Base-by-base conservation (phyloP, 1,284 basidiomycete genomes). In the Cutaneotrichosporon cutaneum region DNA sequence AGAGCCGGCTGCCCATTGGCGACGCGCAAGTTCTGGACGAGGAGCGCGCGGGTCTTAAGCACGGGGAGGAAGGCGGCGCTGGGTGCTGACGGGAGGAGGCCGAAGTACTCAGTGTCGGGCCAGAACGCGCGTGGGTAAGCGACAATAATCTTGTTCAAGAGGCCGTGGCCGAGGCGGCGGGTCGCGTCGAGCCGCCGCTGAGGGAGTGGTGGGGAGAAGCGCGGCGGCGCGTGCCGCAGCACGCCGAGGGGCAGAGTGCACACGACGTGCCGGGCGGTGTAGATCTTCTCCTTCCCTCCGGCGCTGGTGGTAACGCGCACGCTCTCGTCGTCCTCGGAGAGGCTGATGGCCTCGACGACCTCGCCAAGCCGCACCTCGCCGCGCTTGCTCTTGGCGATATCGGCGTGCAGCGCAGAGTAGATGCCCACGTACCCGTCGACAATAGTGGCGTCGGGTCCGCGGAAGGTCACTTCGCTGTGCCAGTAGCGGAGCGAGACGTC, bases 391-490 rank as follows among this genome's bases (percentile, higher is more conserved):
- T 27, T n/a, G 14, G 32, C 48, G 2, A 51, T 30, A 14, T 32
- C 48, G 48, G 24, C 16, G 26, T 51, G 27, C 3, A 51, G 48
- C 18, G 18, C 13, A 4, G 48, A 14, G 27, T 51, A 51, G 26
- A 51, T 51, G 24, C 48, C 48, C 13, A 9, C 27, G 48, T 51
- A 51, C 18, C 48, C 48, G 27, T 51, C 26, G 48, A 51, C 27
- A 14, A 51, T 18, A 18, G 48, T 51, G 16, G 48, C 48, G 16
- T 51, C 48, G 10, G 48, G 26, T 14, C 48, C 48, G 26, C 48
- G 48, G 48, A 51, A 51, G 16, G 48, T 51, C 26, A 51, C 48
- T 16, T 51, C 48, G 27, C 48, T 51, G 48, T 51, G 48, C 48
- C 48, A 51, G 27, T 51, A 51, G 26, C 48, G 48, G 27, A 51